These are phyloP conservation scores for Emiliania huxleyi DNA, from an alignment of 78 protist genomes.

Conservation along the genomic window DNA sequence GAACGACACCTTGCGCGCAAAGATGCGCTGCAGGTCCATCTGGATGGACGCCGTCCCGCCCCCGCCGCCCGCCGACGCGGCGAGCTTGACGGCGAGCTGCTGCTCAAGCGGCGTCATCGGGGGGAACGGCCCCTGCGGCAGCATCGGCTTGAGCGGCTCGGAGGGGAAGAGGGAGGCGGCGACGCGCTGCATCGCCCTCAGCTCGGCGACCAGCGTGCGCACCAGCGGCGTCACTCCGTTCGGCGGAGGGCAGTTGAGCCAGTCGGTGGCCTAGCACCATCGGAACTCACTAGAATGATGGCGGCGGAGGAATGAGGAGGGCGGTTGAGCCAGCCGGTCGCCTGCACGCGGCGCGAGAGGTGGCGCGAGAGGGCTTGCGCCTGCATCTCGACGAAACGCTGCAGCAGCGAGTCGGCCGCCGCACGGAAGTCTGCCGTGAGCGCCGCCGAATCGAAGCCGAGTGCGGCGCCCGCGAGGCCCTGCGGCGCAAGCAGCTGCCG, in stretches of 20 bases:
- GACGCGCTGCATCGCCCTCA: not conserved
- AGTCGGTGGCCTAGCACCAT: too few relatives aligned
- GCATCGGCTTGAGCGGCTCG: not conserved
- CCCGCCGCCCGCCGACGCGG: not conserved
- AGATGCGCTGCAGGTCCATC: not conserved
- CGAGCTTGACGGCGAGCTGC: not conserved
- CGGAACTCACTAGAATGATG: too few relatives aligned
- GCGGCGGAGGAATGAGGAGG: too few relatives aligned
- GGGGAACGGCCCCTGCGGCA: not conserved
- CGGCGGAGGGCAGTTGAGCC: not conserved
- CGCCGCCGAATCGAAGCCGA: not conserved
- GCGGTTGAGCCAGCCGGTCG: not conserved
- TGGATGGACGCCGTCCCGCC: not conserved
- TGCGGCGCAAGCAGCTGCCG: not conserved
- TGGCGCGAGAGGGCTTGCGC: not conserved
- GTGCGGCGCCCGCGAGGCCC: not conserved
- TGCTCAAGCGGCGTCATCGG: not conserved
- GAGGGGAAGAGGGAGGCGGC: not conserved
- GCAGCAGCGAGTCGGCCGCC: not conserved
- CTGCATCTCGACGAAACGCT: conserved; percentile 2
- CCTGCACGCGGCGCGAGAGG: not conserved
- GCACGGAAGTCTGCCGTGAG: not conserved
- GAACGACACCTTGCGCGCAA: not conserved
- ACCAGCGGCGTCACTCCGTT: not conserved
- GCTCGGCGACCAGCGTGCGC: not conserved